Percentiles rank a stretch among this genome's conserved stretches.
phyloP scores from a whole-genome alignment of 1,284 basidiomycete species.

The Polyporus tsugae region DNA sequence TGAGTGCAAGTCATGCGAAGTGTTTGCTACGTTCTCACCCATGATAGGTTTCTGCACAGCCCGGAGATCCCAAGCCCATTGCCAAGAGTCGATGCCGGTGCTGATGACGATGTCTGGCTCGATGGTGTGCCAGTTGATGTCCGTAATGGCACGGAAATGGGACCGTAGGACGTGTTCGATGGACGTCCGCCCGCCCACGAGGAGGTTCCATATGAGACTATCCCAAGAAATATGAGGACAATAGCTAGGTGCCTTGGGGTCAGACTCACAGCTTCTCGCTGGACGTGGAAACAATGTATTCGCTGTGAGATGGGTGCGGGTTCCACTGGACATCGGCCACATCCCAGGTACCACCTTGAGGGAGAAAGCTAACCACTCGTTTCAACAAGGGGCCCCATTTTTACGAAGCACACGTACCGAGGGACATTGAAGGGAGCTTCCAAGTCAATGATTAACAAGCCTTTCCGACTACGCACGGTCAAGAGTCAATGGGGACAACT shows the following conservation, averaged over 20 bases:
- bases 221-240: neutral
- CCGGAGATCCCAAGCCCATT: slow-evolving; percentile 91
- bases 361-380: slow-evolving; percentile 82
- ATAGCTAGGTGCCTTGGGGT: neutral
- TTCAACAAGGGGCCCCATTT: slow-evolving; percentile 55
- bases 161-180: slow-evolving; percentile 85
- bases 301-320: slow-evolving; percentile 84
- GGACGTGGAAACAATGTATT: slow-evolving; percentile 95
- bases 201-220: slow-evolving; percentile 93
- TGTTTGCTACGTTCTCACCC: slow-evolving; percentile 47
- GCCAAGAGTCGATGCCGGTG: slow-evolving; percentile 83
- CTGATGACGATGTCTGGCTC: slow-evolving; percentile 82
- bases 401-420: slow-evolving; percentile 58
- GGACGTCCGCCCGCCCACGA: slow-evolving; percentile 72
- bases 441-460: slow-evolving; percentile 96
- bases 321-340: slow-evolving; percentile 98
- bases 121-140: slow-evolving; percentile 94
- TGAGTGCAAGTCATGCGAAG: neutral
- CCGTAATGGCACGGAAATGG: slow-evolving; percentile 93
- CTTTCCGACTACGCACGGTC: slow-evolving; percentile 71
- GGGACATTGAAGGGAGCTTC: slow-evolving; percentile 89
- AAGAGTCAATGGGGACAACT: neutral
- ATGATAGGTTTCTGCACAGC: slow-evolving; percentile 68
- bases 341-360: slow-evolving; percentile 97
- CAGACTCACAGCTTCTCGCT: slow-evolving; percentile 84